Percentiles rank a stretch among this genome's conserved stretches.
Evolutionary conservation across 768 basidiomycete species (phyloP).

Genomic region (Solioccasus polychromus): DNA sequence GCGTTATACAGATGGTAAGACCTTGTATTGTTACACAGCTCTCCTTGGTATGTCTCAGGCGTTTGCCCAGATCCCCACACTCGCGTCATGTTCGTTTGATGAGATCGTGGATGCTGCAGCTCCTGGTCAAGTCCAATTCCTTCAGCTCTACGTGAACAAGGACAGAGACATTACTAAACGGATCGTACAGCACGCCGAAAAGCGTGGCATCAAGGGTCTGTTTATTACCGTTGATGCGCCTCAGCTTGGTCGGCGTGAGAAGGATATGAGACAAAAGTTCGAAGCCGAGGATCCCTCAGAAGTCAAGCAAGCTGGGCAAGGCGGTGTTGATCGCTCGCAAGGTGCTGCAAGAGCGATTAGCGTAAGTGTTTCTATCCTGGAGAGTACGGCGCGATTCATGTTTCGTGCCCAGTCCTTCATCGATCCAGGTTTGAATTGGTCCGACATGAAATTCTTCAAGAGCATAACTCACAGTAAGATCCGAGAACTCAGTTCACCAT

Average conservation of each 20-base stretch:
- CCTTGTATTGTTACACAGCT: neutral
- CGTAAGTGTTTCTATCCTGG: conserved; percentile 38
- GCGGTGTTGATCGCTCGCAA: conserved; percentile 73
- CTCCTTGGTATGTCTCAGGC: neutral
- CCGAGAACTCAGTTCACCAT: conserved; percentile 4
- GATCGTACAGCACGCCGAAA: conserved; percentile 87
- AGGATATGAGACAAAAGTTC: conserved; percentile 97
- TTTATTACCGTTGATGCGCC: conserved; percentile 99
- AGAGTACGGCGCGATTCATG: conserved; percentile 1
- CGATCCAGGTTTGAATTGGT: conserved; percentile 86
- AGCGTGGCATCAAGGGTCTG: conserved; percentile 84
- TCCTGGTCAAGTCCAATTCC: conserved; percentile 77
- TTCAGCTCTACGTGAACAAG: conserved; percentile 91
- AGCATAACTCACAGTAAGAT: conserved; percentile 63
- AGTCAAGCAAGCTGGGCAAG: conserved; percentile 42
- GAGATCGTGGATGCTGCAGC: conserved; percentile 87
- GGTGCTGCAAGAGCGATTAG: conserved; percentile 94
- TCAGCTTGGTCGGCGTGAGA: conserved; percentile 90
- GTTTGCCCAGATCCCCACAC: conserved; percentile 76
- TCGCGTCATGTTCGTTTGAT: conserved; percentile 95
- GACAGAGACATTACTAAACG: conserved; percentile 82
- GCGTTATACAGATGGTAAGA: conserved; percentile 69
- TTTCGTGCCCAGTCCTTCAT: conserved; percentile 71
- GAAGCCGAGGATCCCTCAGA: conserved; percentile 60
- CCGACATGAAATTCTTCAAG: conserved; percentile 64